Conservation (phyloP, 2,329 filamentous ascomycete genomes). For the Ceratocystis harringtonii region DNA sequence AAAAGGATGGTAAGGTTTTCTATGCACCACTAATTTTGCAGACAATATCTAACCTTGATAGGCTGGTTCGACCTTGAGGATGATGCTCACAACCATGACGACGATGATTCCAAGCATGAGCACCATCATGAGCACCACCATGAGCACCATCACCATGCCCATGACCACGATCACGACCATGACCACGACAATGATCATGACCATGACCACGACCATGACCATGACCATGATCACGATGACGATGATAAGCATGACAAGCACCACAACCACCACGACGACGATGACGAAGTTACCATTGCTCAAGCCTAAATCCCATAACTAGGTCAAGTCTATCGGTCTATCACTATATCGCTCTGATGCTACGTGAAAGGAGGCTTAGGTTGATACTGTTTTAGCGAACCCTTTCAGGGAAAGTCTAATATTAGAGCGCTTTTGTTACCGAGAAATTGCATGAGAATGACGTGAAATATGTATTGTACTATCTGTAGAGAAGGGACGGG, state of each 20-base stretch:
- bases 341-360: background rate
- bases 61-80: background rate
- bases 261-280: background rate
- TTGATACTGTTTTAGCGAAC: background rate
- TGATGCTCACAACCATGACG: background rate
- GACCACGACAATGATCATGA: background rate
- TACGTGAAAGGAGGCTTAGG: background rate
- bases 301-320: background rate
- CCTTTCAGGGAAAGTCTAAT: background rate
- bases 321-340: background rate
- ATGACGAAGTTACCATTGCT: background rate
- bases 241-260: background rate
- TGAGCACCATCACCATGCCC: background rate
- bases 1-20: background rate
- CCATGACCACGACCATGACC: background rate
- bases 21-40: background rate
- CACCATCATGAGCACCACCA: background rate
- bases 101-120: background rate
- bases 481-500: background rate
- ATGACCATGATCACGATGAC: background rate
- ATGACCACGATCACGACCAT: background rate
- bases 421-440: constrained; percentile 5
- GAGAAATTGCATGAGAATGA: background rate
- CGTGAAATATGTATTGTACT: background rate
- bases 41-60: background rate